phyloP scores from a whole-genome alignment of 1,284 basidiomycete species.

The Sparassis latifolia region DNA sequence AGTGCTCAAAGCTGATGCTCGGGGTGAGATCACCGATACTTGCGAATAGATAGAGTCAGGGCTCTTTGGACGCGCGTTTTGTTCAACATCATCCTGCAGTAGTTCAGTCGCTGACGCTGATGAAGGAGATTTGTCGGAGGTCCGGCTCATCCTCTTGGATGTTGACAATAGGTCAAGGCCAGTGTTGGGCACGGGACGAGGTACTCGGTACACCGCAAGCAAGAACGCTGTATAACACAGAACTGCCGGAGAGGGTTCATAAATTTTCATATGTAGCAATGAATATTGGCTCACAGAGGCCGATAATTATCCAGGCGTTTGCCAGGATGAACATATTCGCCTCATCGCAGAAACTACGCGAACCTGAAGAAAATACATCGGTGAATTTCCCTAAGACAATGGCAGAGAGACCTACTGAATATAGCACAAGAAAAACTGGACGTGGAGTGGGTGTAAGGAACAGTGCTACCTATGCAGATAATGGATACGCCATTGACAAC shows the following conservation, averaged over 20 bases:
- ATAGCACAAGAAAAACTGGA: slow-evolving; percentile 34
- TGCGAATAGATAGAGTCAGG: slow-evolving; percentile 8
- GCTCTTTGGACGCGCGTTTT: slow-evolving; percentile 7
- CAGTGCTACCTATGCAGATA: slow-evolving; percentile 17
- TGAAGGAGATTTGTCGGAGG: neutral
- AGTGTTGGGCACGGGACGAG: slow-evolving; percentile 17
- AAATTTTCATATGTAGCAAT: neutral
- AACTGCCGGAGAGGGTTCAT: slow-evolving; percentile 15
- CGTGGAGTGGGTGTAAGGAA: slow-evolving; percentile 29
- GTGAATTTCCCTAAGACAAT: neutral
- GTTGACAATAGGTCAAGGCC: neutral
- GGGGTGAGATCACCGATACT: too few species aligned
- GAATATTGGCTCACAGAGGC: slow-evolving; percentile 21
- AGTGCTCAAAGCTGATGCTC: too few species aligned
- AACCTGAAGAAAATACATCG: slow-evolving; percentile 19
- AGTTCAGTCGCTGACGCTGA: slow-evolving; percentile 13
- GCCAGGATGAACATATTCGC: slow-evolving; percentile 28
- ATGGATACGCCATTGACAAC: slow-evolving; percentile 1
- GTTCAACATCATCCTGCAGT: slow-evolving; percentile 5
- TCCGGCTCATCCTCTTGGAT: too few species aligned
- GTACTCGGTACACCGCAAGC: slow-evolving; percentile 24
- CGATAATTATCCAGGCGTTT: slow-evolving; percentile 34
- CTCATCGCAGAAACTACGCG: slow-evolving; percentile 26
- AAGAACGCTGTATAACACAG: slow-evolving; percentile 26
- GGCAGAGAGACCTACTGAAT: slow-evolving; percentile 26